Percentiles rank a stretch among this genome's conserved stretches.
Conservation (phyloP, 106 monocot genomes). For the Vanilla planifolia region DNA sequence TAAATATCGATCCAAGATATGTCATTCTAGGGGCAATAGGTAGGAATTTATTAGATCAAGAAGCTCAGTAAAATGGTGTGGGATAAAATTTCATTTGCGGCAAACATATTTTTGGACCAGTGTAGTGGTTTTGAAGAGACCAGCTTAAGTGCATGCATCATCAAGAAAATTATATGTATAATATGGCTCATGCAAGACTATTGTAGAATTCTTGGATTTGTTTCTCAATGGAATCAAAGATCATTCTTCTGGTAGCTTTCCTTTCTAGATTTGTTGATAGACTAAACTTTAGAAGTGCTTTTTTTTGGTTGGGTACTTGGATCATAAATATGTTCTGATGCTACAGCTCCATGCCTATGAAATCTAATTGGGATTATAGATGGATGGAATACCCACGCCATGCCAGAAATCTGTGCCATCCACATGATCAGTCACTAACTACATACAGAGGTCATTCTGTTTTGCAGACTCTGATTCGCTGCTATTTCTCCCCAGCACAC, state of each 20-base stretch:
- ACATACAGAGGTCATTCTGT: constrained; percentile 89
- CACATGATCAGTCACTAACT: constrained; percentile 70
- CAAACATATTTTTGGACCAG: too few relatives aligned
- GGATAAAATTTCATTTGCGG: too few relatives aligned
- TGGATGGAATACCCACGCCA: constrained; percentile 60
- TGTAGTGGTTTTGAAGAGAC: too few relatives aligned
- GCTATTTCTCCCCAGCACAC: constrained; percentile 82
- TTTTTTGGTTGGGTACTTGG: not conserved
- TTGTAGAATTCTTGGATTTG: not conserved
- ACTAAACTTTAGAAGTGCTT: too few relatives aligned
- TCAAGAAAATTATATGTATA: too few relatives aligned
- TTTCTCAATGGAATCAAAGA: not conserved
- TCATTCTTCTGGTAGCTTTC: not conserved
- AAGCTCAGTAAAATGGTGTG: too few relatives aligned
- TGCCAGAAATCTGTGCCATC: constrained; percentile 46
- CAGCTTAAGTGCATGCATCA: too few relatives aligned
- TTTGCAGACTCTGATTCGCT: constrained; percentile 80
- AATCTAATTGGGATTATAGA: constrained; percentile 79
- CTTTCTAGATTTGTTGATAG: too few relatives aligned
- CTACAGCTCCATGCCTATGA: constrained; percentile 37
- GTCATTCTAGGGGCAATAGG: too few relatives aligned
- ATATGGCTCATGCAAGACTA: not conserved
- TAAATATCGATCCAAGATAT: too few relatives aligned
- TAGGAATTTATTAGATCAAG: too few relatives aligned
- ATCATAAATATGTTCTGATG: not conserved